A percentile compares a stretch with the other conserved stretches of the same genome.
phyloP scores from a whole-genome alignment of 306 rosid species.

The Ormosia emarginata region DNA sequence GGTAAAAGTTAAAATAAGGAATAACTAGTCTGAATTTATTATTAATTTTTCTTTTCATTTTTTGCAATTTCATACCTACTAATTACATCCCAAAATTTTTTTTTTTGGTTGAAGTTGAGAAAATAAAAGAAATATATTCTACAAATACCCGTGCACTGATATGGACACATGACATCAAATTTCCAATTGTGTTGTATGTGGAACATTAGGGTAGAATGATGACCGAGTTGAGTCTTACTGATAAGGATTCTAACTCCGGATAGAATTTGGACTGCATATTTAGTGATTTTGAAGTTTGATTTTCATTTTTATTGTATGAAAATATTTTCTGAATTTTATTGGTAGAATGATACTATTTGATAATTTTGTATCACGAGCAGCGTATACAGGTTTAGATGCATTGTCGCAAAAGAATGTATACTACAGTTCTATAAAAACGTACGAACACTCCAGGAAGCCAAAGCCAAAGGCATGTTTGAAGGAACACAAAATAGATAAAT shows the following conservation, averaged over 20 bases:
- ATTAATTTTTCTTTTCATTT: neutral
- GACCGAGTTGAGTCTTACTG: too few species aligned
- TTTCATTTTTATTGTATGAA: neutral
- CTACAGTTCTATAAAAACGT: neutral
- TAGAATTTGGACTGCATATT: neutral
- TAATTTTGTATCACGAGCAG: neutral
- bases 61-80: neutral
- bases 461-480: constrained; percentile 37
- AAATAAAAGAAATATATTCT: neutral
- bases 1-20: neutral
- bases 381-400: neutral
- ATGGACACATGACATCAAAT: neutral
- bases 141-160: neutral
- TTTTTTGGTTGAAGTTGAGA: neutral
- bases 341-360: neutral
- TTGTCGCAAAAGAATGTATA: neutral
- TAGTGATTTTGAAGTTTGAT: neutral
- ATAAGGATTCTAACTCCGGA: neutral
- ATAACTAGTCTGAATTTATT: neutral
- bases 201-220: neutral
- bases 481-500: constrained; percentile 37
- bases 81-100: neutral
- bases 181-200: neutral
- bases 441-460: neutral
- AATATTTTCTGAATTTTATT: neutral